Conservation (phyloP, 106 monocot species). For the Dioscorea dumetorum region DNA sequence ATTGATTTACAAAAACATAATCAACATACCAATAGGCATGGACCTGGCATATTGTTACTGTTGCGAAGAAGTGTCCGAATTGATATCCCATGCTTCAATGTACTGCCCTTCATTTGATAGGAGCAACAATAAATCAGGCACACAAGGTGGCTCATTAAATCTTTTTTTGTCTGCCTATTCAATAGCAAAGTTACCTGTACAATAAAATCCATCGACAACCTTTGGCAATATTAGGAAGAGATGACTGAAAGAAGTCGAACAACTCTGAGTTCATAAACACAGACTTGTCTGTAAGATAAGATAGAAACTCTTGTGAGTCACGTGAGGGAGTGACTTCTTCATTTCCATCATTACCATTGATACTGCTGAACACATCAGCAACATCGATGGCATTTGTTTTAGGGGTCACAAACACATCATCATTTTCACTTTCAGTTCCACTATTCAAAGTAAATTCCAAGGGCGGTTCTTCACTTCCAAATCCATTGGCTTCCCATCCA, state of each 20-base stretch:
- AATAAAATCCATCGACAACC: conserved; percentile 84
- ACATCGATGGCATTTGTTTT: conserved; percentile 5
- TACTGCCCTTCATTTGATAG: conserved; percentile 69
- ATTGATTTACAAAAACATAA: background rate
- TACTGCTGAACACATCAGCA: conserved; percentile 4
- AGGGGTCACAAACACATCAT: conserved; percentile 12
- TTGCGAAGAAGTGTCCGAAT: conserved; percentile 75
- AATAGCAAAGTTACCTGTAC: conserved; percentile 54
- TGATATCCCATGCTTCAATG: conserved; percentile 92
- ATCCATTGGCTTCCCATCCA: conserved; percentile 35
- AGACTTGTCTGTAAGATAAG: conserved; percentile 56
- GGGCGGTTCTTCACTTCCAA: conserved; percentile 22
- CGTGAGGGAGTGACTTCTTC: conserved; percentile 27
- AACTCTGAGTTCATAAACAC: conserved; percentile 53
- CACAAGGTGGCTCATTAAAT: background rate
- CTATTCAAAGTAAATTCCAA: conserved; percentile 14
- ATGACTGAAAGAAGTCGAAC: conserved; percentile 72
- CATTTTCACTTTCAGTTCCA: conserved; percentile 26
- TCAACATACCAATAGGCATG: conserved; percentile 65
- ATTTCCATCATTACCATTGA: conserved; percentile 16
- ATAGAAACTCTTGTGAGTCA: conserved; percentile 12
- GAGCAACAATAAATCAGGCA: conserved; percentile 21
- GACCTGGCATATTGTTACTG: conserved; percentile 53
- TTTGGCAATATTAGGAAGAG: conserved; percentile 83
- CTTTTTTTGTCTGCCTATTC: background rate